Percentiles rank a stretch among this genome's conserved stretches.
phyloP scores from a whole-genome alignment of 805 yeast species.

The Scheffersomyces coipomensis region DNA sequence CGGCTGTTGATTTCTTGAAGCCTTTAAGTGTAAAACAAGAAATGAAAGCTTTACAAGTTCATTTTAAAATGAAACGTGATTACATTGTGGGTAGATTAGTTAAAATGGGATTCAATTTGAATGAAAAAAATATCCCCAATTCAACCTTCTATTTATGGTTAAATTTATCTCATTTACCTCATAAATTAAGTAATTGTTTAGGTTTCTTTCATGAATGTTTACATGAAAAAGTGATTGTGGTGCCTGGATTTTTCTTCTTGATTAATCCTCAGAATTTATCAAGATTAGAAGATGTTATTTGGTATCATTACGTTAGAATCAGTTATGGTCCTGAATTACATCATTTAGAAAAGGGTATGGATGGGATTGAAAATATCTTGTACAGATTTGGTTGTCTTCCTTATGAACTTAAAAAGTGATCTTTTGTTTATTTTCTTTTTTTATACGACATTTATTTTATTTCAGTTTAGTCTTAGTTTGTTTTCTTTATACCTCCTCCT shows the following conservation, averaged over 20 bases:
- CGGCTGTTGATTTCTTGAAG: constrained; percentile 53
- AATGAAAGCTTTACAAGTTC: constrained; percentile 57
- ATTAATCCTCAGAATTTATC: constrained; percentile 53
- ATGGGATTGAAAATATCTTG: constrained; percentile 53
- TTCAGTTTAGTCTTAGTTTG: no score
- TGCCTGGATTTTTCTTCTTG: constrained; percentile 63
- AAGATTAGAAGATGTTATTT: constrained; percentile 51
- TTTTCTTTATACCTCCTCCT: no score
- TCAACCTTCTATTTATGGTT: constrained; percentile 63
- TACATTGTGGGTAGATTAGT: constrained; percentile 48
- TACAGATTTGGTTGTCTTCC: constrained; percentile 43
- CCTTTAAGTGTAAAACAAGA: constrained; percentile 50
- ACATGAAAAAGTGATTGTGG: constrained; percentile 58
- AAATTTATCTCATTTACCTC: constrained; percentile 53
- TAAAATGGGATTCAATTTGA: constrained; percentile 54
- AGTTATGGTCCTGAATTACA: constrained; percentile 60
- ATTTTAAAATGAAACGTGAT: constrained; percentile 57
- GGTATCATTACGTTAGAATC: constrained; percentile 58
- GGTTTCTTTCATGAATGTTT: constrained; percentile 65
- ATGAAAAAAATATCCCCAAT: constrained; percentile 45
- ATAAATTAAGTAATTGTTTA: constrained; percentile 53
- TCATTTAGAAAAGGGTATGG: constrained; percentile 54
- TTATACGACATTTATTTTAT: not conserved
- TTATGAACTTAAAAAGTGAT: constrained; percentile 11
- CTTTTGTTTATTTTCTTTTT: not conserved